phyloP scores from a whole-genome alignment of 257 asterid genomes.

The Nicotiana attenuata region DNA sequence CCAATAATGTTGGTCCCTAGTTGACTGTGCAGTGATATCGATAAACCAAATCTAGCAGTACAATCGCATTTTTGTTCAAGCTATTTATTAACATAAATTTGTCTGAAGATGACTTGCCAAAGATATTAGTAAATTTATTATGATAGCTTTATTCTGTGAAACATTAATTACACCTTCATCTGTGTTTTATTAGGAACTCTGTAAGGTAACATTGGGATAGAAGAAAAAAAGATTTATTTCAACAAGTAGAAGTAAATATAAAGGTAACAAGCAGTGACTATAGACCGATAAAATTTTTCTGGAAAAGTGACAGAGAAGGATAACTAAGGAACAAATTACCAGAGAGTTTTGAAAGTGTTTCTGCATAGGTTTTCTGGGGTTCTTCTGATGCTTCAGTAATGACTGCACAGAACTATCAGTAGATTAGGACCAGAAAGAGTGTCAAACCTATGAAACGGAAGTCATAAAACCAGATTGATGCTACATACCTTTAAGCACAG shows the following conservation, averaged over 20 bases:
- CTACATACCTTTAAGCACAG: constrained; percentile 84
- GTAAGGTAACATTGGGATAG: background rate
- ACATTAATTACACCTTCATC: background rate
- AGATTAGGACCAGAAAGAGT: constrained; percentile 15
- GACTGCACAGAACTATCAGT: constrained; percentile 44
- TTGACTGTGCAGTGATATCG: background rate
- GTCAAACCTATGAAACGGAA: background rate
- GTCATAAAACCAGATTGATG: constrained; percentile 2
- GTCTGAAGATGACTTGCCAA: background rate
- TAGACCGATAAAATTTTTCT: background rate
- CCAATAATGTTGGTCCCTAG: background rate
- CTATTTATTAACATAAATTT: background rate
- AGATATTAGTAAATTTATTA: background rate
- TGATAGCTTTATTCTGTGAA: background rate
- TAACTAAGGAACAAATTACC: constrained; percentile 35
- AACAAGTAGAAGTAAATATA: background rate
- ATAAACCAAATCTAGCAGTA: background rate
- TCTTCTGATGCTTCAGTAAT: constrained; percentile 91
- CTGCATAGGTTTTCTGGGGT: constrained; percentile 67
- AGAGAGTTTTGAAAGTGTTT: constrained; percentile 89
- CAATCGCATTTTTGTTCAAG: background rate
- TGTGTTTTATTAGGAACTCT: background rate
- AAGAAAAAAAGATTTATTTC: background rate
- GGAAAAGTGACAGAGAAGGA: background rate
- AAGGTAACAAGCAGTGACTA: constrained; percentile 3